Conservation (phyloP, 2,329 filamentous ascomycete genomes). For the Blastomyces percursus region DNA sequence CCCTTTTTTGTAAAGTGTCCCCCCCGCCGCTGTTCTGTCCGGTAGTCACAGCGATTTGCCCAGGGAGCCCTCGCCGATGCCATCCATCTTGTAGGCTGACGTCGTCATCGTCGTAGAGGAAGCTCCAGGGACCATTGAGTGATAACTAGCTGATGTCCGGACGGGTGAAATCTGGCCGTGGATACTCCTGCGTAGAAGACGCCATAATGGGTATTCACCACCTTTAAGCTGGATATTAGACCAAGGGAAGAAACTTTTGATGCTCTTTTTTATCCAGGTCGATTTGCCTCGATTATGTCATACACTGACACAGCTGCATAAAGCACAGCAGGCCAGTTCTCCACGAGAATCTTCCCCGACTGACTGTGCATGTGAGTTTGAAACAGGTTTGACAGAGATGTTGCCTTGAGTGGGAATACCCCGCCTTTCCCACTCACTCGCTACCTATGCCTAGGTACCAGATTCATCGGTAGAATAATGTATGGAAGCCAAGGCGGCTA, state of each 20-base stretch:
- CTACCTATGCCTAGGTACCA: too few species aligned
- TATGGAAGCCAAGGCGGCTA: too few species aligned
- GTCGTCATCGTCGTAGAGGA: slow-evolving; percentile 56
- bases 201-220: neutral
- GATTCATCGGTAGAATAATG: too few species aligned
- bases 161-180: slow-evolving; percentile 55
- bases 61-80: slow-evolving; percentile 44
- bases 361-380: too few species aligned
- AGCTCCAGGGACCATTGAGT: slow-evolving; percentile 53
- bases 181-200: slow-evolving; percentile 34
- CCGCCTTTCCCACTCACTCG: too few species aligned
- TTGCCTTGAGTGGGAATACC: too few species aligned
- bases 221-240: neutral
- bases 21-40: neutral
- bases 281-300: too few species aligned
- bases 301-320: too few species aligned
- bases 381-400: too few species aligned
- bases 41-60: slow-evolving; percentile 17
- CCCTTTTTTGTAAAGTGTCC: slow-evolving; percentile 36
- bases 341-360: too few species aligned
- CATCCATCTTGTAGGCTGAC: slow-evolving; percentile 43
- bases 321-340: too few species aligned
- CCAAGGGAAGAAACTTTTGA: neutral
- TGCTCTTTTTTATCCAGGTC: too few species aligned
- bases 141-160: slow-evolving; percentile 46